Evolutionary conservation across 306 rosid species (phyloP).

Genomic region (Prunus kanzakura): DNA sequence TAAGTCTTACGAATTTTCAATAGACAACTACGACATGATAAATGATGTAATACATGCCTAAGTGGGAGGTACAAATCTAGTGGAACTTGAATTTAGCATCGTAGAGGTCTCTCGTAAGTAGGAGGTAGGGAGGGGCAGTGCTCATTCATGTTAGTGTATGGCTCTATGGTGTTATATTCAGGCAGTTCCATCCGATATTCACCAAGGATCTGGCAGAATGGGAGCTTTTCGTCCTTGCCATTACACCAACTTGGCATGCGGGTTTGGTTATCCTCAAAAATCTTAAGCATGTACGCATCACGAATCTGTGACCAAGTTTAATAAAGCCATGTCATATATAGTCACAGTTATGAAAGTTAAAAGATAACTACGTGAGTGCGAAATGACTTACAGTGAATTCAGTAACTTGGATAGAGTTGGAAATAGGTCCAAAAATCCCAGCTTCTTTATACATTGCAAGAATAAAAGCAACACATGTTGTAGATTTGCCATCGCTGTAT

Average conservation of each 20-base stretch:
- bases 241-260: constrained; percentile 88
- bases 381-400: constrained; percentile 81
- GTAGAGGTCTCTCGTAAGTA: constrained; percentile 58
- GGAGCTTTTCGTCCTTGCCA: constrained; percentile 50
- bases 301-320: constrained; percentile 56
- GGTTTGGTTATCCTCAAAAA: constrained; percentile 78
- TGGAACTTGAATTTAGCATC: constrained; percentile 35
- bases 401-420: constrained; percentile 85
- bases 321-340: constrained; percentile 6
- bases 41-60: neutral
- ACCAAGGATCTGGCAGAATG: constrained; percentile 98
- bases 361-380: neutral
- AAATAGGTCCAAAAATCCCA: constrained; percentile 68
- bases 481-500: constrained; percentile 94
- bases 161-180: constrained; percentile 72
- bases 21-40: neutral
- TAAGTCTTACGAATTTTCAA: neutral
- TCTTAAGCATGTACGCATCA: constrained; percentile 84
- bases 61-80: neutral
- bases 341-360: neutral
- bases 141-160: constrained; percentile 89
- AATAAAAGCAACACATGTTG: constrained; percentile 88
- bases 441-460: constrained; percentile 96
- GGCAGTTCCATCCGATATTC: constrained; percentile 92
- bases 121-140: constrained; percentile 91